Percentiles rank a stretch among this genome's conserved stretches.
These are phyloP conservation scores for Podaxis carcinomalis DNA, from an alignment of 768 basidiomycete genomes.

Conservation along the genomic window DNA sequence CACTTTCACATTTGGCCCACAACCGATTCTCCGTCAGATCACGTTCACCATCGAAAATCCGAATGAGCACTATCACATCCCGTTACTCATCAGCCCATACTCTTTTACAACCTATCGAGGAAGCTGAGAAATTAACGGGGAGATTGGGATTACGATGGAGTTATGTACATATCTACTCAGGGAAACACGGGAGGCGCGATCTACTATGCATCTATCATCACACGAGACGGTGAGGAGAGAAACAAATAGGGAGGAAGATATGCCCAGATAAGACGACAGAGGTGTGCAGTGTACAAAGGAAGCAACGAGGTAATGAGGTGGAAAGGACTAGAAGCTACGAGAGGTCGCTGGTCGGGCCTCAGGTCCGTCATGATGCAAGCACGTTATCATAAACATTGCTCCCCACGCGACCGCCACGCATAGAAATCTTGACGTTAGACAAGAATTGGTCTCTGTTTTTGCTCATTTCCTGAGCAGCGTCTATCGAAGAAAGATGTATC, in stretches of 20 bases:
- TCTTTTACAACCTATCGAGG: slow-evolving; percentile 92
- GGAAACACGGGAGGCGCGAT: slow-evolving; percentile 18
- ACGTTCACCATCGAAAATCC: slow-evolving; percentile 70
- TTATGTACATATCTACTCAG: slow-evolving; percentile 13
- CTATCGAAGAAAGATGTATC: slow-evolving; percentile 37
- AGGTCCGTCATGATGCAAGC: slow-evolving; percentile 33
- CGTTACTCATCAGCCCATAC: slow-evolving; percentile 87
- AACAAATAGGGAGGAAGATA: slow-evolving; percentile 22
- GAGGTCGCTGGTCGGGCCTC: slow-evolving; percentile 1
- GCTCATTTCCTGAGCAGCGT: slow-evolving; percentile 93
- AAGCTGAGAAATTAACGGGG: slow-evolving; percentile 40
- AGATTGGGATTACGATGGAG: background rate
- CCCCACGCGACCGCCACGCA: slow-evolving; percentile 78
- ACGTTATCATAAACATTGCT: slow-evolving; percentile 82
- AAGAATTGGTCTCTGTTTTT: slow-evolving; percentile 82
- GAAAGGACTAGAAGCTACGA: slow-evolving; percentile 17
- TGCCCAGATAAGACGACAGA: slow-evolving; percentile 27
- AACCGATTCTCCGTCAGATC: slow-evolving; percentile 45
- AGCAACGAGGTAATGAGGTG: slow-evolving; percentile 19
- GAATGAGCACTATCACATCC: slow-evolving; percentile 85
- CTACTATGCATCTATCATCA: slow-evolving; percentile 32
- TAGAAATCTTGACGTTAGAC: slow-evolving; percentile 80
- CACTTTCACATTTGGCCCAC: background rate
- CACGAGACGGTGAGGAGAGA: slow-evolving; percentile 19
- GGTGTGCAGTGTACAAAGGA: slow-evolving; percentile 18